Percentiles rank a stretch among this genome's conserved stretches.
These are phyloP conservation scores for Gossypium australe DNA, from an alignment of 345 rosid genomes.

Conservation along the genomic window DNA sequence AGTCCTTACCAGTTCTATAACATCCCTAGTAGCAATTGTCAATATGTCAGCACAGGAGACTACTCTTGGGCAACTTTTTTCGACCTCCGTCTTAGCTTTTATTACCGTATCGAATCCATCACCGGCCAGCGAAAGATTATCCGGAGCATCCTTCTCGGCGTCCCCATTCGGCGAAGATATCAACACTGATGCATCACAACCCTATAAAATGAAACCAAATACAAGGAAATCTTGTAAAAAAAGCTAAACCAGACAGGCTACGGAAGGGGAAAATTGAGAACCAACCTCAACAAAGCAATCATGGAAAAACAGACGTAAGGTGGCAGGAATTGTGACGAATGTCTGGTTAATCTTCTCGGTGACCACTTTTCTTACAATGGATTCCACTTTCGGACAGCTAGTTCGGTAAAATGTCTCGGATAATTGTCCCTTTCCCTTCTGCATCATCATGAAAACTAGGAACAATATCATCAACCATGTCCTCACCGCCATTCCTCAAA, in stretches of 20 bases:
- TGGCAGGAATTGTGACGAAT: conserved; percentile 58
- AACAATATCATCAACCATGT: conserved; percentile 16
- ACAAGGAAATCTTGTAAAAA: background rate
- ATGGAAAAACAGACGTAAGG: conserved; percentile 79
- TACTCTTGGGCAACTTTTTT: conserved; percentile 17
- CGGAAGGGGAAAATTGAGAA: background rate
- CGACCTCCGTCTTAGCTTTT: conserved; percentile 31
- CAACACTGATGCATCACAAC: conserved; percentile 41
- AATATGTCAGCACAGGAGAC: conserved; percentile 40
- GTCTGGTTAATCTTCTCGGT: conserved; percentile 44
- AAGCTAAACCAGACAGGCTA: background rate
- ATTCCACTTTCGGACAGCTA: conserved; percentile 64
- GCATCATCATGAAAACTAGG: conserved; percentile 20
- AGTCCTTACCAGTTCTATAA: conserved; percentile 25
- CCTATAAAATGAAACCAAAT: conserved; percentile 18
- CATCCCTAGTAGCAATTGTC: conserved; percentile 35
- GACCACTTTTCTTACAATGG: conserved; percentile 54
- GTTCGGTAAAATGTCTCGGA: conserved; percentile 46
- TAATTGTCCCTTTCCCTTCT: conserved; percentile 41
- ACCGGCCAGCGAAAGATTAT: conserved; percentile 30
- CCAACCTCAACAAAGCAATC: conserved; percentile 72
- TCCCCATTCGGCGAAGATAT: conserved; percentile 28
- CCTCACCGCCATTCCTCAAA: conserved; percentile 6
- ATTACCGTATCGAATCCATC: conserved; percentile 37
- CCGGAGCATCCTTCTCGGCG: conserved; percentile 33